Evolutionary conservation across 495 filamentous ascomycete genomes (phyloP).

Genomic region (Trichoderma reesei): DNA sequence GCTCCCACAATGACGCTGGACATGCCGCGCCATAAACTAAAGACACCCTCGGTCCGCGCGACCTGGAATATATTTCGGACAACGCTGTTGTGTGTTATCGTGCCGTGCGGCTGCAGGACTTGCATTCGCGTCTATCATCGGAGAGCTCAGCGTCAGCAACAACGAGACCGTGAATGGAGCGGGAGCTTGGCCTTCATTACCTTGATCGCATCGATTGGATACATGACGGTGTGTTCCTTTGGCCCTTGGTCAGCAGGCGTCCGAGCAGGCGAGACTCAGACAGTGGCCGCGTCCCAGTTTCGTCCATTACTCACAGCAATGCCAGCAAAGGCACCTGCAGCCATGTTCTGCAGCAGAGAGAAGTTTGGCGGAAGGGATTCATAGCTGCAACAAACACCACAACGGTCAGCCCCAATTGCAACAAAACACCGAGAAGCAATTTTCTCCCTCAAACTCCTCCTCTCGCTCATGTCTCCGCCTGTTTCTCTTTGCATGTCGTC

Average conservation of each 20-base stretch:
- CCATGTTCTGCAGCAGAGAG: slow-evolving; percentile 64
- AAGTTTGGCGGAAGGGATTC: slow-evolving; percentile 51
- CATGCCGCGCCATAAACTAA: slow-evolving; percentile 92
- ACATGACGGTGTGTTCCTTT: slow-evolving; percentile 93
- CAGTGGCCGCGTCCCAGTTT: neutral
- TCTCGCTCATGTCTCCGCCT: neutral
- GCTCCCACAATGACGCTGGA: slow-evolving; percentile 94
- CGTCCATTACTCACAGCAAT: slow-evolving; percentile 62
- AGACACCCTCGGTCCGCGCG: slow-evolving; percentile 74
- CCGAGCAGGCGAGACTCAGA: neutral
- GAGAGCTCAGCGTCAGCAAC: neutral
- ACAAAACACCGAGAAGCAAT: neutral
- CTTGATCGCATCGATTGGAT: slow-evolving; percentile 96
- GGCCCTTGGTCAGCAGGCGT: slow-evolving; percentile 13
- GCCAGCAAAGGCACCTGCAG: slow-evolving; percentile 91
- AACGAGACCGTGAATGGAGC: neutral
- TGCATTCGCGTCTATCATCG: slow-evolving; percentile 82
- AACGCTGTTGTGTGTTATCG: slow-evolving; percentile 80
- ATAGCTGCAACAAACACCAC: slow-evolving; percentile 33
- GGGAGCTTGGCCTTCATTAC: slow-evolving; percentile 36
- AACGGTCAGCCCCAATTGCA: slow-evolving; percentile 8
- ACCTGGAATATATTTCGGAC: slow-evolving; percentile 89
- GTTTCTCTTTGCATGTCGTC: too few relatives aligned
- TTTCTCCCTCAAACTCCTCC: neutral
- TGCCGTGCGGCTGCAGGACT: slow-evolving; percentile 79